phyloP scores from a whole-genome alignment of 495 filamentous ascomycete species.

The Penicillium ucsense region DNA sequence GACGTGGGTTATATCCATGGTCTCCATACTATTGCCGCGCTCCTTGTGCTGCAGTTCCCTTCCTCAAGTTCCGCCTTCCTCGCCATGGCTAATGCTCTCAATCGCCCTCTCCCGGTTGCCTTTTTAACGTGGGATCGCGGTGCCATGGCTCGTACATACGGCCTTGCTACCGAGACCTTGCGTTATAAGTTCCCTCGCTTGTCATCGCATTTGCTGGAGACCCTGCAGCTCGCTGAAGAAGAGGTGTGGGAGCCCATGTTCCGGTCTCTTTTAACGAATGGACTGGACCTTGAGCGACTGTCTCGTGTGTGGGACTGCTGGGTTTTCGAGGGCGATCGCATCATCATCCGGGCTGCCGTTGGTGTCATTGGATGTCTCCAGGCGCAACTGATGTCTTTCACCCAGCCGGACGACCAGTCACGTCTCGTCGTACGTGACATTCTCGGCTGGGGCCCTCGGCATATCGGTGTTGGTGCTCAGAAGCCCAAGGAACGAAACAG shows the following conservation, averaged over 20 bases:
- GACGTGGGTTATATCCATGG: constrained; percentile 88
- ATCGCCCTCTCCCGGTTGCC: constrained; percentile 76
- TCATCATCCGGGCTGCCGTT: constrained; percentile 69
- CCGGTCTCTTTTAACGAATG: constrained; percentile 45
- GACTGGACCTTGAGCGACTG: constrained; percentile 59
- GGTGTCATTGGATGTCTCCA: constrained; percentile 58
- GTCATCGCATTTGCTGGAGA: constrained; percentile 53
- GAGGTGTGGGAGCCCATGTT: constrained; percentile 51
- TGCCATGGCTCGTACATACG: constrained; percentile 62
- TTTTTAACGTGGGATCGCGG: constrained; percentile 72
- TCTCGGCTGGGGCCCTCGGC: constrained; percentile 43
- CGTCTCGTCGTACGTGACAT: constrained; percentile 29
- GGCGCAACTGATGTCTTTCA: constrained; percentile 48
- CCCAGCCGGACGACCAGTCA: constrained; percentile 33
- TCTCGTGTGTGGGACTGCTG: constrained; percentile 88
- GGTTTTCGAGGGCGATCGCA: constrained; percentile 82
- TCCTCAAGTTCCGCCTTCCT: constrained; percentile 66
- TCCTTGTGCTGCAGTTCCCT: constrained; percentile 77
- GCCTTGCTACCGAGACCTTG: constrained; percentile 60
- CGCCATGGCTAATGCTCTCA: constrained; percentile 77
- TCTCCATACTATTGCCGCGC: constrained; percentile 76
- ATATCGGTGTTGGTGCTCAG: constrained; percentile 21
- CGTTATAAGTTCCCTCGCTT: constrained; percentile 62
- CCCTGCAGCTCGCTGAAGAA: constrained; percentile 32
- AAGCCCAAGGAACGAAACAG: constrained; percentile 33